phyloP scores from a whole-genome alignment of 495 filamentous ascomycete genomes.

The Rusavskia elegans region DNA sequence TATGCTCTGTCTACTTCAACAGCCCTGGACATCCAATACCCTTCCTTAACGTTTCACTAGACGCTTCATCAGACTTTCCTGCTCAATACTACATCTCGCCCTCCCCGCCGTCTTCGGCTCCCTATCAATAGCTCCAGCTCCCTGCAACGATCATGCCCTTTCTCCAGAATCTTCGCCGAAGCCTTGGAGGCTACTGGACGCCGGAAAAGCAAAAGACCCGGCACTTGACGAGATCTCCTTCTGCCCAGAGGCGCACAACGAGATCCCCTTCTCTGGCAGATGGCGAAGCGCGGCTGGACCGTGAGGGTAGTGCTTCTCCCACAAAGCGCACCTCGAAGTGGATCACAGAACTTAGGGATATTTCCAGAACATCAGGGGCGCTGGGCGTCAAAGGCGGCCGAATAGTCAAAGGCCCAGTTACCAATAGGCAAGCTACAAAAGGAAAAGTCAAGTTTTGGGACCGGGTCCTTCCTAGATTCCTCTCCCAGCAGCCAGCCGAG shows the following conservation, averaged over 20 bases:
- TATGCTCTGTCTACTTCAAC: not conserved
- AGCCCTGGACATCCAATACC: not conserved
- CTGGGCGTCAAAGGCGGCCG: conserved; percentile 5
- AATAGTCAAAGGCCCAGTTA: not conserved
- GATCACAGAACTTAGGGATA: not conserved
- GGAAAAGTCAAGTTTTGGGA: conserved; percentile 5
- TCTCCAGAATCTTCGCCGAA: not conserved
- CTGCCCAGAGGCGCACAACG: not conserved
- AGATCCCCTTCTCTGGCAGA: not conserved
- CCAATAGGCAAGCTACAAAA: not conserved
- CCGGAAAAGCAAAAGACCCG: not conserved
- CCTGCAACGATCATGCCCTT: not conserved
- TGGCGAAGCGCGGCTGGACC: conserved; percentile 2
- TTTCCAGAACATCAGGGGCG: not conserved
- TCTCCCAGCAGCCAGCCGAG: not conserved
- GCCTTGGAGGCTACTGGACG: not conserved
- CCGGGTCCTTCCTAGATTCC: not conserved
- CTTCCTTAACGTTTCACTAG: not conserved
- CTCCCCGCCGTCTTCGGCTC: no score
- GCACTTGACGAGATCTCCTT: not conserved
- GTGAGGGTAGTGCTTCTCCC: conserved; percentile 2
- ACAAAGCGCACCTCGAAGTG: conserved; percentile 6
- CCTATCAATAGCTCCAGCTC: not conserved
- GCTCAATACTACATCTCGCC: not conserved
- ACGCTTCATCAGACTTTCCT: not conserved